phyloP scores from a whole-genome alignment of 2,329 filamentous ascomycete species.

The Verticillium klebahnii region DNA sequence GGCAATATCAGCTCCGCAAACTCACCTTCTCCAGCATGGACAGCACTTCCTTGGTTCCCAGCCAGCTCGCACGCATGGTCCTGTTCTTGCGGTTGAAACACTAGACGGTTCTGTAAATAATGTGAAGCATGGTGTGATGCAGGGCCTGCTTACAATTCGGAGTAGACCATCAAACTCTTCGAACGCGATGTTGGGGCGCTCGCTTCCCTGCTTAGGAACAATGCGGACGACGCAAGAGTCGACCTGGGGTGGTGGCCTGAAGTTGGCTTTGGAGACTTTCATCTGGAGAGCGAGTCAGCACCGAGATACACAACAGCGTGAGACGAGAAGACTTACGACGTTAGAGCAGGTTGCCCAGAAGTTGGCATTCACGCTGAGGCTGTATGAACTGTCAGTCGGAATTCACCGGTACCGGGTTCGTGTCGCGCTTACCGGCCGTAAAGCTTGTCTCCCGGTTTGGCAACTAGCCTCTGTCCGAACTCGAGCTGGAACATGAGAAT shows the following conservation, averaged over 20 bases:
- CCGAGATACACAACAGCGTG: not conserved
- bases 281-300: constrained; percentile 5
- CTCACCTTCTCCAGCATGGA: constrained; percentile 62
- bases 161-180: constrained; percentile 94
- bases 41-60: constrained; percentile 76
- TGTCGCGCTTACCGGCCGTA: constrained; percentile 55
- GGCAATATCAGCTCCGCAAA: constrained; percentile 11
- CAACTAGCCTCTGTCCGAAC: constrained; percentile 86
- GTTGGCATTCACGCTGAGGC: constrained; percentile 14
- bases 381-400: constrained; percentile 1
- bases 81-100: constrained; percentile 75
- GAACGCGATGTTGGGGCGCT: constrained; percentile 81
- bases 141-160: constrained; percentile 52
- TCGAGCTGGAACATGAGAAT: constrained; percentile 97
- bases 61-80: constrained; percentile 73
- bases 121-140: not conserved
- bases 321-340: constrained; percentile 2
- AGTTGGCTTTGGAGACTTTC: constrained; percentile 54
- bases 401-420: no score
- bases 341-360: constrained; percentile 15
- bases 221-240: constrained; percentile 88
- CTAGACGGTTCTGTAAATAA: constrained; percentile 1
- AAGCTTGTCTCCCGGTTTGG: constrained; percentile 51
- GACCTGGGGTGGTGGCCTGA: constrained; percentile 89
- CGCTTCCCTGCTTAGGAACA: constrained; percentile 74